Percentiles rank a stretch among this genome's conserved stretches.
Evolutionary conservation across 2,329 filamentous ascomycete genomes (phyloP).

Genomic region (Pestalotiopsis sp.): DNA sequence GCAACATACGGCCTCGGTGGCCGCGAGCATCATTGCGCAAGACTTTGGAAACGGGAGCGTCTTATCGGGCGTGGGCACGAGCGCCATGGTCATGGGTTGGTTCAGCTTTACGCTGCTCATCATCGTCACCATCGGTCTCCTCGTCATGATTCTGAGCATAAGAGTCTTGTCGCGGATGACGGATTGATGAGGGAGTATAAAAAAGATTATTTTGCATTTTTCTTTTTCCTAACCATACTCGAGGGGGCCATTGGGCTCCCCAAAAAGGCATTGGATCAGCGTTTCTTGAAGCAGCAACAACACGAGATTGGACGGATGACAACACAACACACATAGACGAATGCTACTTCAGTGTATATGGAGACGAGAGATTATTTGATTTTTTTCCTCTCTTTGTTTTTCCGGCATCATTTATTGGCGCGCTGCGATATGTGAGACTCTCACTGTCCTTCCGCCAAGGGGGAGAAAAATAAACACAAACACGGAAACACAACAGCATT

Average conservation of each 20-base stretch:
- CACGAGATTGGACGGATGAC: not conserved
- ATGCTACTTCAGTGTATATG: not conserved
- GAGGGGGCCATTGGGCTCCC: not conserved
- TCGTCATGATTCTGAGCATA: constrained; percentile 97
- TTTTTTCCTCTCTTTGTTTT: not conserved
- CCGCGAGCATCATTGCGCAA: constrained; percentile 82
- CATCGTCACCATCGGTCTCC: constrained; percentile 89
- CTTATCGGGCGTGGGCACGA: constrained; percentile 52
- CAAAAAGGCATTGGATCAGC: not conserved
- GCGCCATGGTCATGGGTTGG: constrained; percentile 97
- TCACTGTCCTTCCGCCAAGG: not conserved
- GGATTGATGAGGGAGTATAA: constrained; percentile 26
- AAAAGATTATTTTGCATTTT: not conserved
- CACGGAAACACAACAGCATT: not conserved
- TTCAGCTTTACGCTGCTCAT: constrained; percentile 94
- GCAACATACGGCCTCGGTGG: constrained; percentile 96
- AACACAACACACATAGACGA: not conserved
- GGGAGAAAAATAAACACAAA: not conserved
- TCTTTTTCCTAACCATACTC: not conserved
- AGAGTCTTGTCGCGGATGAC: constrained; percentile 70
- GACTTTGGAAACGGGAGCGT: constrained; percentile 41
- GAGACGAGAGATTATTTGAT: not conserved
- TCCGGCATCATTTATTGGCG: not conserved
- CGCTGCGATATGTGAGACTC: not conserved
- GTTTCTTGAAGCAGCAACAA: not conserved